A percentile compares a stretch with the other conserved stretches of the same genome.
Evolutionary conservation across 164 flowering plant species (phyloP).

Genomic region (Litsea cubeba): DNA sequence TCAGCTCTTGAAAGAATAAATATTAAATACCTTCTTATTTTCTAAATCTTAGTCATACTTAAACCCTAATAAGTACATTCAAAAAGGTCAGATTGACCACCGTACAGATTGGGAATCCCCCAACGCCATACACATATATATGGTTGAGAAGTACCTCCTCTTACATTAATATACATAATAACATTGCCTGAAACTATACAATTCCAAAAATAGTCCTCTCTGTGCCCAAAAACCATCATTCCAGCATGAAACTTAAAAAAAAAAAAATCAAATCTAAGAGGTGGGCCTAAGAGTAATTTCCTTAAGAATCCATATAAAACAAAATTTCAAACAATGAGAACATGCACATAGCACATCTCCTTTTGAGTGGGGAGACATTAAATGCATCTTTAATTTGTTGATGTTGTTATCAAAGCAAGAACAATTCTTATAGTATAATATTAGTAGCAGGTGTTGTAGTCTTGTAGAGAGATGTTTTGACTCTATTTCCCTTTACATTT

Average conservation of each 20-base stretch:
- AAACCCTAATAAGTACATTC: background rate
- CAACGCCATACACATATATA: background rate
- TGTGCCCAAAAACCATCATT: background rate
- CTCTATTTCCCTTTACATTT: background rate
- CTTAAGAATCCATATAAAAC: background rate
- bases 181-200: too few species aligned
- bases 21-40: background rate
- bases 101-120: background rate
- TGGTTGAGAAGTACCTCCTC: background rate
- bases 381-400: conserved; percentile 2
- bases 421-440: background rate
- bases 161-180: background rate
- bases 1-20: background rate
- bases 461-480: background rate
- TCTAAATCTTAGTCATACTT: background rate
- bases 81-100: conserved; percentile 1
- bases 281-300: background rate
- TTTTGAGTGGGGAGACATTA: background rate
- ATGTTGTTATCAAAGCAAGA: background rate
- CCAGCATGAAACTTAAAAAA: too few species aligned
- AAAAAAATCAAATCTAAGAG: background rate
- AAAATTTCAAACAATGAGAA: background rate
- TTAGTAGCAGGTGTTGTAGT: background rate
- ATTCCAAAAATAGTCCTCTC: background rate
- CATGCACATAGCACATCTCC: background rate